Evolutionary conservation across 148 eudicot species (phyloP).

Genomic region (Drosera capensis): DNA sequence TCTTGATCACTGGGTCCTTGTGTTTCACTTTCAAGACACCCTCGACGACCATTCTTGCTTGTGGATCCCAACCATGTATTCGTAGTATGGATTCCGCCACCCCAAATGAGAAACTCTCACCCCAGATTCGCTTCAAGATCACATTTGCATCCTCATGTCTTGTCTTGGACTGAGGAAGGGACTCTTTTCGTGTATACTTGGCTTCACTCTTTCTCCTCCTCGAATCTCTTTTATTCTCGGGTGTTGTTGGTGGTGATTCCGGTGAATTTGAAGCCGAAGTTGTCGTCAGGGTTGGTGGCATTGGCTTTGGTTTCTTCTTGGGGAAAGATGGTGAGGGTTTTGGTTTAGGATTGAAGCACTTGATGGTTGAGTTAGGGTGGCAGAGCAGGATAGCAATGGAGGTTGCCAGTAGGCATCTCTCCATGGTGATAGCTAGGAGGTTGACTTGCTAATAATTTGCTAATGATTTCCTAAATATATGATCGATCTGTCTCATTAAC

Average conservation of each 20-base stretch:
- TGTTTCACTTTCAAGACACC: conserved; percentile 5
- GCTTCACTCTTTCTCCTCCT: too few species aligned
- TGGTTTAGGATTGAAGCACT: conserved; percentile 5
- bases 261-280: neutral
- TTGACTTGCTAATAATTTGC: too few species aligned
- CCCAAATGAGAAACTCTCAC: neutral
- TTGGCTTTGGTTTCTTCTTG: neutral
- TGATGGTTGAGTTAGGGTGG: conserved; percentile 7
- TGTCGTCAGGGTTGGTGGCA: neutral
- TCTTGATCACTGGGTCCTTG: neutral
- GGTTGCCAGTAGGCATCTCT: conserved; percentile 6
- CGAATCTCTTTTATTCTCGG: too few species aligned
- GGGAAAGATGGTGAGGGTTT: neutral
- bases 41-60: neutral
- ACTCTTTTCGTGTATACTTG: too few species aligned
- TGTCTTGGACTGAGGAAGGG: too few species aligned
- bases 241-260: too few species aligned
- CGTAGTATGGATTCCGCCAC: neutral
- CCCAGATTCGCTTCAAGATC: neutral
- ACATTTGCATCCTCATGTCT: too few species aligned
- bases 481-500: too few species aligned
- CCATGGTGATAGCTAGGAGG: too few species aligned
- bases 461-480: too few species aligned
- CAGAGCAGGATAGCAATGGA: conserved; percentile 7
- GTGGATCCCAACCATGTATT: conserved; percentile 3